Base-by-base conservation (phyloP, 768 basidiomycete genomes). In the Trametes sanguinea region DNA sequence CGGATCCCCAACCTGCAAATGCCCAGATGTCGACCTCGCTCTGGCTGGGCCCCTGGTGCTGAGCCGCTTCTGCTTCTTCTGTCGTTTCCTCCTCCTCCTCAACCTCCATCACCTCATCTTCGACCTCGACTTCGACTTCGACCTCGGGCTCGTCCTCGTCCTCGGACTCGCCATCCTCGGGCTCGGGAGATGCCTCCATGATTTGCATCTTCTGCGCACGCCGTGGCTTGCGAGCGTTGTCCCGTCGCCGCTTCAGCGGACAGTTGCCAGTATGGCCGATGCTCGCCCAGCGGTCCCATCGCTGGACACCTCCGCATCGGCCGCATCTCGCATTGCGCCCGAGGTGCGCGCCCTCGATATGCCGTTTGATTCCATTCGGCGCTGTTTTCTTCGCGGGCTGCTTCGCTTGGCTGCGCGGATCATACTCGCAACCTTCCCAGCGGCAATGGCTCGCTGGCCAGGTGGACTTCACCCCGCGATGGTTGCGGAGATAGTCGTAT, bases 301-400 rank as follows among this genome's bases (percentile, higher is more conserved):
- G 47, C 42, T 27, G 22, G 22, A 22, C 22, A 22, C 22, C 22
- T 22, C 22, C 22, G 22, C 22, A 22, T 22, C 22, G 22, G 22
- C 22, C 22, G 44, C 57, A 63, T 22, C 27, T 35, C 39, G 30
- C 22, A 22, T 32, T 35, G 16, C 52, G 37, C 2, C 39, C 30
- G 17, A 63, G 46, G 52, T 63, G 62, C 27, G 37, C 35, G 27
- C 56, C 53, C 56, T 58, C 62, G 7, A 63, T 45, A 27, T 63
- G 62, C 27, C 52, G 44, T 45, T 40, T 22, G 22, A 22, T 22
- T 22, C 22, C 22, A 22, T 22, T 22, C 22, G 22, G 22, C 22
- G 1, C 22, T 22, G 22, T 22, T 22, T 22, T 22, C 22, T 22
- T 22, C 22, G 22, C 22, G 22, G 22, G 22, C 22, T 22, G 22